Evolutionary conservation across 768 basidiomycete genomes (phyloP).

Genomic region (Leccinum incarnatum): DNA sequence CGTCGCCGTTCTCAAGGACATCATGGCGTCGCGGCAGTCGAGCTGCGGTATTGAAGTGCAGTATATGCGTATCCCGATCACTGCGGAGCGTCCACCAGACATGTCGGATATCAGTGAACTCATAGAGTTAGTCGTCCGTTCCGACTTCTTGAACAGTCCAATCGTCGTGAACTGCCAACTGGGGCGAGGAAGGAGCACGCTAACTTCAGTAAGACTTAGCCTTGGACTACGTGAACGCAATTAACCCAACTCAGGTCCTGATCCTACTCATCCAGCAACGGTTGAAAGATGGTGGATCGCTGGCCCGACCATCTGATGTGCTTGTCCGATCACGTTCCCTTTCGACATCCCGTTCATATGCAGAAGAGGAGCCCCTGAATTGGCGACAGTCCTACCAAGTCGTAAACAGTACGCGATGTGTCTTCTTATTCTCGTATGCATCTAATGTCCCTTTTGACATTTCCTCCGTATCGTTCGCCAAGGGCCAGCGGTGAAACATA

Average conservation of each 20-base stretch:
- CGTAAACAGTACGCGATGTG: conserved; percentile 73
- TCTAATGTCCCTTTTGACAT: conserved; percentile 42
- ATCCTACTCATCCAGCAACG: conserved; percentile 82
- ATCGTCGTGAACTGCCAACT: conserved; percentile 96
- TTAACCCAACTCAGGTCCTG: conserved; percentile 52
- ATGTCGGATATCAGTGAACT: conserved; percentile 72
- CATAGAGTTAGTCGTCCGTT: conserved; percentile 73
- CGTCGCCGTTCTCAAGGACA: conserved; percentile 81
- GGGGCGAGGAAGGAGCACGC: conserved; percentile 86
- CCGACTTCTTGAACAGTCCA: conserved; percentile 64
- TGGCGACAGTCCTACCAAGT: conserved; percentile 73
- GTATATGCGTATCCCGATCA: conserved; percentile 89
- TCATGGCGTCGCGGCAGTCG: conserved; percentile 64
- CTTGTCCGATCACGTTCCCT: conserved; percentile 43
- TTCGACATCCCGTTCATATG: conserved; percentile 34
- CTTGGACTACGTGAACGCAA: neutral
- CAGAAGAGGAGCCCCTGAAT: conserved; percentile 29
- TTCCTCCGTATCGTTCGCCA: conserved; percentile 82
- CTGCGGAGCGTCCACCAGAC: conserved; percentile 81
- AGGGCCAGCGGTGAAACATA: conserved; percentile 80
- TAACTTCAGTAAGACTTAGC: conserved; percentile 65
- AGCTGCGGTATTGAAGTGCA: conserved; percentile 57
- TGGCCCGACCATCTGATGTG: conserved; percentile 31
- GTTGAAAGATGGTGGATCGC: conserved; percentile 46
- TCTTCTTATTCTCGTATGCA: neutral